phyloP scores from a whole-genome alignment of 495 filamentous ascomycete genomes.

The Jackrogersella multiformis region DNA sequence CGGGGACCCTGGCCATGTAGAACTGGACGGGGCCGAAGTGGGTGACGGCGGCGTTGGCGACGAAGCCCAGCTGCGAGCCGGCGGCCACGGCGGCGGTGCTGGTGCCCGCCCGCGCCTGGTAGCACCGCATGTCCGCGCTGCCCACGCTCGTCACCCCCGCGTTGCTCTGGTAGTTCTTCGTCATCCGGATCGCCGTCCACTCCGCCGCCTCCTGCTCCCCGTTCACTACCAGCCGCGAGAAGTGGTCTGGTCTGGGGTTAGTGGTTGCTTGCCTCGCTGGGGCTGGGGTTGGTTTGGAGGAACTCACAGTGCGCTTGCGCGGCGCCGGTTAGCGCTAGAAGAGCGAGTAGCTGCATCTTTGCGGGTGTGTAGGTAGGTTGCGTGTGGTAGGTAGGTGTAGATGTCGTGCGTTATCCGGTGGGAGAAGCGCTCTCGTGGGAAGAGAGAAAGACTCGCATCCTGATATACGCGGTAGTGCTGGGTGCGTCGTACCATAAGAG shows the following conservation, averaged over 20 bases:
- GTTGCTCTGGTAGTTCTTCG: conserved; percentile 60
- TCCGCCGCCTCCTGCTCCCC: conserved; percentile 47
- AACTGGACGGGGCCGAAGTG: conserved; percentile 60
- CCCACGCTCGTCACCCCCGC: conserved; percentile 52
- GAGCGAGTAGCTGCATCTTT: conserved; percentile 32
- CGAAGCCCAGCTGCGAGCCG: conserved; percentile 54
- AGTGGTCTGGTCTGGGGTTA: conserved; percentile 42
- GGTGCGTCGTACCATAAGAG: conserved; percentile 2
- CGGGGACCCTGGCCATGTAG: conserved; percentile 61
- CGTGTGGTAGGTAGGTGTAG: no score
- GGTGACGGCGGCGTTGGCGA: conserved; percentile 51
- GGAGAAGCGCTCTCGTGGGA: conserved; percentile 2
- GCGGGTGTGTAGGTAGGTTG: not conserved
- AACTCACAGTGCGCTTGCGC: conserved; percentile 41
- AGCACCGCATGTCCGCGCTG: conserved; percentile 55
- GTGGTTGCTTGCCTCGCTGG: no score
- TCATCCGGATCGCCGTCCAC: conserved; percentile 57
- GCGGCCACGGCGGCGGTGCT: conserved; percentile 50
- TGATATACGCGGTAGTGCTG: conserved; percentile 24
- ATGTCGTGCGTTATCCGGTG: conserved; percentile 7
- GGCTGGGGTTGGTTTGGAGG: not conserved
- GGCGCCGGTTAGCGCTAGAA: conserved; percentile 33
- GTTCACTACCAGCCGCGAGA: conserved; percentile 52
- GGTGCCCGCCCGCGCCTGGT: conserved; percentile 48
- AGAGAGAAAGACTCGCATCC: not conserved